phyloP scores from a whole-genome alignment of 1,139 yeast species.

The Candida glucosophila region DNA sequence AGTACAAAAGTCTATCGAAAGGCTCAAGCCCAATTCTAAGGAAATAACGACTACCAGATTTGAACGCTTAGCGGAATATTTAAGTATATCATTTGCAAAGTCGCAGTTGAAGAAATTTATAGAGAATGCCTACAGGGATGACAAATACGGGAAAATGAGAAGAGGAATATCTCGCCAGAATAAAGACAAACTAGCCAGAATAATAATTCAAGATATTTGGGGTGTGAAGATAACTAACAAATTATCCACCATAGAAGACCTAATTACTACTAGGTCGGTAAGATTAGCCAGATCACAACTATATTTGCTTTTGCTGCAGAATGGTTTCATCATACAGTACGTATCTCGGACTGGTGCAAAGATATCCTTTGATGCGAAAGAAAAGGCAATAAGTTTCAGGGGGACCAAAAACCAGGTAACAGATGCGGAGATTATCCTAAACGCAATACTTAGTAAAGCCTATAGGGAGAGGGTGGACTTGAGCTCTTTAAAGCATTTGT shows the following conservation, averaged over 20 bases:
- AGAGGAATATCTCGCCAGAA: slow-evolving; percentile 6
- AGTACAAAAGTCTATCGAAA: slow-evolving; percentile 7
- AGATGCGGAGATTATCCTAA: slow-evolving; percentile 24
- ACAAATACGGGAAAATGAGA: slow-evolving; percentile 2
- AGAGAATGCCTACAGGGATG: too few relatives aligned
- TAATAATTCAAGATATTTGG: slow-evolving; percentile 34
- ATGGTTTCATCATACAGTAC: slow-evolving; percentile 38
- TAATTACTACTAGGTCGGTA: slow-evolving; percentile 28
- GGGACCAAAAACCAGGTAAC: slow-evolving; percentile 28
- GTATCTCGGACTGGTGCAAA: slow-evolving; percentile 51
- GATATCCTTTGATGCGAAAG: slow-evolving; percentile 25
- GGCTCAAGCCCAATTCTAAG: slow-evolving; percentile 7
- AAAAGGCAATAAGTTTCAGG: slow-evolving; percentile 12
- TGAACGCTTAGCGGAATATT: slow-evolving; percentile 5
- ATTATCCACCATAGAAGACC: slow-evolving; percentile 27
- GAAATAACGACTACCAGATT: slow-evolving; percentile 7
- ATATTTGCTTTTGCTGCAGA: slow-evolving; percentile 39
- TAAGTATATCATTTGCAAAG: slow-evolving; percentile 13
- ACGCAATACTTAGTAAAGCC: slow-evolving; percentile 24
- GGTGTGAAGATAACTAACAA: slow-evolving; percentile 18
- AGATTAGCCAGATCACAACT: slow-evolving; percentile 34
- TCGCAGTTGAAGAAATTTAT: slow-evolving; percentile 15
- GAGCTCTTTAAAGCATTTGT: slow-evolving; percentile 14
- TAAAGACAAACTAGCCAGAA: slow-evolving; percentile 10
- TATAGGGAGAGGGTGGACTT: slow-evolving; percentile 25